Base-by-base conservation (phyloP, 805 yeast species). In the Kuraishia hungarica region DNA sequence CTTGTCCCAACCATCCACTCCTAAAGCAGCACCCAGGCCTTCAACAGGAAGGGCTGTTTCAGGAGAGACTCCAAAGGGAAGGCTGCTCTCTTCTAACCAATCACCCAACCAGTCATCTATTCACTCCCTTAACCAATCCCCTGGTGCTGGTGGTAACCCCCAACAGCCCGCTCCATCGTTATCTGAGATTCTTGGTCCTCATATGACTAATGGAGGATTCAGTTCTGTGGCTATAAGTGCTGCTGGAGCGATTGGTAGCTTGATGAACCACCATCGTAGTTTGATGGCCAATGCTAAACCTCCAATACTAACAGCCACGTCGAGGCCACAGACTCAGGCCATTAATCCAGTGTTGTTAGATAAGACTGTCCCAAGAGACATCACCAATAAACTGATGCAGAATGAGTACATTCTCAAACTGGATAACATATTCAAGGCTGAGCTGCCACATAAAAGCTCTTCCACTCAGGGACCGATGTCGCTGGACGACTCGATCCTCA, bases 191-290 rank as follows among this genome's bases (percentile, higher is more conserved):
- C 50, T 64, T 17, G 67, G 67, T 6, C 53, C 65, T 8, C 70
- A 35, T 35, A 35, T 35, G n/a, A 35, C 43, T 19, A 49, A 28
- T 69, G 1, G 35, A 6, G 67, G 64, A 51, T 66, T 66, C 3
- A 61, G 70, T 39, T 66, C 71, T 1, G 68, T 66, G 47, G 72
- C 72, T 11, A 65, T 68, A 2, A 64, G 67, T 52, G 71, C 72
- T 8, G 72, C 72, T 8, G 71, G 71, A 1, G 72, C 72, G 1
- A 62, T 68, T 55, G 71, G 72, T 20, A 65, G 62, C 22, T 46
- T 67, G 57, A 49, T 67, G 53, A 65, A 65, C 1, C 71, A 66
- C 54, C 66, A 66, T 24, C 57, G 70, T 54, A 61, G 53, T 23
- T 26, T 46, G 26, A 15, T 39, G 29, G 39, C 48, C 8, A 49